phyloP scores from a whole-genome alignment of 2,329 filamentous ascomycete genomes.

The Epichloe gansuensis region DNA sequence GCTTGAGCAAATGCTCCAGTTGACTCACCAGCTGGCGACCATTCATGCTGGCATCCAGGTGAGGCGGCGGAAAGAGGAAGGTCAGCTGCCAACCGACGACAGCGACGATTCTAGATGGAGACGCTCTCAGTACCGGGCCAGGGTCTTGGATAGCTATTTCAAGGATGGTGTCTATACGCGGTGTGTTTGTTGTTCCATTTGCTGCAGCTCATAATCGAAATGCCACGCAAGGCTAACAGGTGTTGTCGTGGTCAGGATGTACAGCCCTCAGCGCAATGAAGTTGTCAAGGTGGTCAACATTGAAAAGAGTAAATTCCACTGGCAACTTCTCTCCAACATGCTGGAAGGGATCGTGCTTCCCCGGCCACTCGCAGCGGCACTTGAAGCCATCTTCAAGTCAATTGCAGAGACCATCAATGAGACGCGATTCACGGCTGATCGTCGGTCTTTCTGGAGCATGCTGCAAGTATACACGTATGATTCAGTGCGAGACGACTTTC shows the following conservation, averaged over 20 bases:
- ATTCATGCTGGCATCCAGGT: neutral
- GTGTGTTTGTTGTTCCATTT: neutral
- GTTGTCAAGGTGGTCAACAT: neutral
- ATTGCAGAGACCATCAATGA: neutral
- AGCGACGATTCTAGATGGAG: neutral
- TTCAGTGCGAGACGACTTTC: neutral
- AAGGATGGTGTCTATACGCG: neutral
- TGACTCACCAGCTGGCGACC: neutral
- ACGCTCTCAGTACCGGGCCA: neutral
- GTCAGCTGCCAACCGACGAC: neutral
- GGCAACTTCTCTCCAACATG: neutral
- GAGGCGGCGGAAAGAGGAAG: neutral
- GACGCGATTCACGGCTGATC: fast-evolving
- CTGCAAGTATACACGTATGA: neutral
- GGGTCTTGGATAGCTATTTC: neutral
- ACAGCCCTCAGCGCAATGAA: neutral
- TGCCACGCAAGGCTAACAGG: neutral
- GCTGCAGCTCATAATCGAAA: neutral
- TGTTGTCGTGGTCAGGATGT: neutral
- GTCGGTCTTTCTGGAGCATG: neutral
- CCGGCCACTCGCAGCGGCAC: neutral
- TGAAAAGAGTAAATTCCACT: neutral
- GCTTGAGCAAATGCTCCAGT: neutral
- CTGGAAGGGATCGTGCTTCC: neutral
- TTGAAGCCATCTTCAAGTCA: neutral